These are phyloP conservation scores for Mucor saturninus DNA, from an alignment of 371 early-diverging fungal genomes.

Conservation along the genomic window DNA sequence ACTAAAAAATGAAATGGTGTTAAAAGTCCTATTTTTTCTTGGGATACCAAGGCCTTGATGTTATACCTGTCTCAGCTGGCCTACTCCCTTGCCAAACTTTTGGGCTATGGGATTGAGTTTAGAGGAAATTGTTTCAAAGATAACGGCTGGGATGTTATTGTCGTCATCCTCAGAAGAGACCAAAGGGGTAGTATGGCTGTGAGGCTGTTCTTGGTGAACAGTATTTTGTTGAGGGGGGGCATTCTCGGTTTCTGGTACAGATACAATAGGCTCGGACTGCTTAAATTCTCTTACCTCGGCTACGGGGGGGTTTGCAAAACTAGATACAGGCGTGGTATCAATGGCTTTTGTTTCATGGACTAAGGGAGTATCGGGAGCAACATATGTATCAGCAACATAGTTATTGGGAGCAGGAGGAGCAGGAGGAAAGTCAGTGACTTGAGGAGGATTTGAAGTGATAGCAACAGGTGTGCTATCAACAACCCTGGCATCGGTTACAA, in stretches of 20 bases:
- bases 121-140: conserved; percentile 63
- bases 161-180: not conserved
- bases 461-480: too few relatives aligned
- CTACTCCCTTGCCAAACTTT: conserved; percentile 72
- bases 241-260: not conserved
- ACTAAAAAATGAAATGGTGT: conserved; percentile 47
- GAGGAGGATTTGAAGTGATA: too few relatives aligned
- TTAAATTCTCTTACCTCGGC: too few relatives aligned
- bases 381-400: too few relatives aligned
- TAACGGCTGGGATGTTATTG: conserved; percentile 11
- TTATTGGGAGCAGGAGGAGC: too few relatives aligned
- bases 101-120: conserved; percentile 78
- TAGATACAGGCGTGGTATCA: too few relatives aligned
- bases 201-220: not conserved
- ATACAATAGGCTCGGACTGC: not conserved
- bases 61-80: conserved; percentile 81
- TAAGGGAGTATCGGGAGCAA: too few relatives aligned
- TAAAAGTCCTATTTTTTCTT: not conserved
- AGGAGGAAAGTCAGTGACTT: too few relatives aligned
- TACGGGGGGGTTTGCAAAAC: too few relatives aligned
- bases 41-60: not conserved
- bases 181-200: not conserved
- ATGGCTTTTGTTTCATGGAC: too few relatives aligned
- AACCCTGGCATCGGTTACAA: too few relatives aligned
- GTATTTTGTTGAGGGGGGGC: not conserved